Base-by-base conservation (phyloP, 2,329 filamentous ascomycete genomes). In the Camillea tinctor region DNA sequence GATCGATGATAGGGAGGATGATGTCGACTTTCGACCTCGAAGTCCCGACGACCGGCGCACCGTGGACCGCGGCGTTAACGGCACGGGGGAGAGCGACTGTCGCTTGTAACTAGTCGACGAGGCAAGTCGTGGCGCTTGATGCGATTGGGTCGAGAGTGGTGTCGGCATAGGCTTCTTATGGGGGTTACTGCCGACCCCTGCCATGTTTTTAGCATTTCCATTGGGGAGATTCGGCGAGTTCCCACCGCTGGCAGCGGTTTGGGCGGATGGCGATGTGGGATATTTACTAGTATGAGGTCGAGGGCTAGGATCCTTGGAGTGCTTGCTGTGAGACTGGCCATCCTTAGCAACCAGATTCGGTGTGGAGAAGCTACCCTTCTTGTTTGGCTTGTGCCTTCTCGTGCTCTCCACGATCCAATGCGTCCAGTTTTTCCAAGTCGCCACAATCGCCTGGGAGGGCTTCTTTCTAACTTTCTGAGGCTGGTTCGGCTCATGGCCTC, bases 1-100 rank as follows among this genome's bases (percentile, higher is more conserved):
- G 59, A 99, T 89, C 0, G 93, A 97, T 0, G 93, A 97, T 17
- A 99, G 88, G 0, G 93, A 98, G 0, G 93, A 97, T 0, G 93
- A 97, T 0, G 95, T 99, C 0, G 94, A 98, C 74, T 98, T 98
- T 62, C 95, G 87, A 44, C 95, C 94, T 24, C 93, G 87, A 51
- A 98, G 83, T 26, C 94, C 93, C 50, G 92, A 96, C 2, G 92
- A 87, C 40, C 93, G 89, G 11, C 95, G 88, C 69, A 96, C 90
- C 0, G 91, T 91, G 4, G 92, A 93, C 48, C 93, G 89, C 3
- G 95, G 94, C 0, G 95, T 98, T 49, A 97, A 75, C 0, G 95
- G 94, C 2, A 88, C 89, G 0, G 95, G 95, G 0, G 92, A 96
- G 9, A 96, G 78, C 0, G 93, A 97, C 62, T 92, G 90, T 17